Evolutionary conservation across 139 green algal species (phyloP).

Genomic region (Haematococcus lacustris): DNA sequence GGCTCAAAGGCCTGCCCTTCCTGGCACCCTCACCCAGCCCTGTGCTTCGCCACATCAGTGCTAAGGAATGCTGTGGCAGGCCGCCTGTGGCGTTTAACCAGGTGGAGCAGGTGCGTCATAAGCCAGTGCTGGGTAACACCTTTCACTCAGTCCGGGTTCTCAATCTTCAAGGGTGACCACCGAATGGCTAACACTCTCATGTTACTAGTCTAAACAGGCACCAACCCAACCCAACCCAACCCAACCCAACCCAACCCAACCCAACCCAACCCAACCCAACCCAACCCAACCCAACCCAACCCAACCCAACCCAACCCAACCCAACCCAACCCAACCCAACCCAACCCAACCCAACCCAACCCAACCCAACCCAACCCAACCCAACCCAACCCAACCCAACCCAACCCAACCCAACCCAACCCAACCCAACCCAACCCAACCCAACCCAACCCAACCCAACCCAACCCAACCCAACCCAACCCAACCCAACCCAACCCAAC

Average conservation of each 20-base stretch:
- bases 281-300: neutral
- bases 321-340: neutral
- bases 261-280: neutral
- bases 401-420: neutral
- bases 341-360: neutral
- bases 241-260: neutral
- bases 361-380: neutral
- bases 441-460: neutral
- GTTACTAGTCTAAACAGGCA: neutral
- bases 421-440: neutral
- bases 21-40: conserved; percentile 35
- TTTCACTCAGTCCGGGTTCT: no score
- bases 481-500: neutral
- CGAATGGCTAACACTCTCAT: neutral
- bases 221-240: neutral
- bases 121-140: no score
- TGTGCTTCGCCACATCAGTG: conserved; percentile 53
- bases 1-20: conserved; percentile 51
- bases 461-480: neutral
- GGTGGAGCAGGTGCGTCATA: conserved; percentile 37
- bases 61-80: conserved; percentile 36
- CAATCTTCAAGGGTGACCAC: neutral
- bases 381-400: neutral
- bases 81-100: conserved; percentile 39
- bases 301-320: neutral